Evolutionary conservation across 2,329 filamentous ascomycete species (phyloP), one percentile per base, ranked within the genome.

Genomic region (Microcyclosporella mali): DNA sequence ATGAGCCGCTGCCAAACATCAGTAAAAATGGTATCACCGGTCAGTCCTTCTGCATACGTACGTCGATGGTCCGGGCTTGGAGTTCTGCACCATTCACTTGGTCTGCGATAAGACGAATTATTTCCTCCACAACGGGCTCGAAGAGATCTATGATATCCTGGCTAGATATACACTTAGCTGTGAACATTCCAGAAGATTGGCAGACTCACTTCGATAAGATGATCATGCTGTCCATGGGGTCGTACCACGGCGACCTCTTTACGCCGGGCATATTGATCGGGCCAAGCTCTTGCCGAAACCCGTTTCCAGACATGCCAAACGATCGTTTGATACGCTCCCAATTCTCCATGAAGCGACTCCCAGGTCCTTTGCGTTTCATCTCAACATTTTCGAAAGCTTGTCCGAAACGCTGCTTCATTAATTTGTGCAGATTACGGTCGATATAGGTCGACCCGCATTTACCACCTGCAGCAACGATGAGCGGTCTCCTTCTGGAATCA

Each of bases 371-470:
- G 25, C 41, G 45, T 15, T 34, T 41, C 18, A 39, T 25, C 8
- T 32, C 37, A 12, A 50, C 31, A 11, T 33, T 28, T 17, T 48
- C 41, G 30, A 43, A 50, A 6, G 37, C 29, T 12, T 40, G 15
- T 11, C 45, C 47, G 36, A 50, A 50, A 12, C 47, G 45, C 11
- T 43, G 16, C 10, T 33, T 33, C 47, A 50, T 50, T n/a, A 50
- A 38, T 11, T 32, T 14, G 8, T 47, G 47, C 25, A 50, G 38
- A 21, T 43, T 48, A 3, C 47, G 45, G n/a, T 50, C 47, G 30
- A 50, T 45, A 15, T 34, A 48, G 8, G 47, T 45, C 6, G 47
- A 33, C 12, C 47, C 47, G 30, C 47, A 50, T 39, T 50, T 50
- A 6, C 41, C 47, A 19, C n/a, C n/a, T n/a, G n/a, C n/a, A n/a